Base-by-base conservation (phyloP, 2,329 filamentous ascomycete genomes). In the Ustilaginoidea virens region DNA sequence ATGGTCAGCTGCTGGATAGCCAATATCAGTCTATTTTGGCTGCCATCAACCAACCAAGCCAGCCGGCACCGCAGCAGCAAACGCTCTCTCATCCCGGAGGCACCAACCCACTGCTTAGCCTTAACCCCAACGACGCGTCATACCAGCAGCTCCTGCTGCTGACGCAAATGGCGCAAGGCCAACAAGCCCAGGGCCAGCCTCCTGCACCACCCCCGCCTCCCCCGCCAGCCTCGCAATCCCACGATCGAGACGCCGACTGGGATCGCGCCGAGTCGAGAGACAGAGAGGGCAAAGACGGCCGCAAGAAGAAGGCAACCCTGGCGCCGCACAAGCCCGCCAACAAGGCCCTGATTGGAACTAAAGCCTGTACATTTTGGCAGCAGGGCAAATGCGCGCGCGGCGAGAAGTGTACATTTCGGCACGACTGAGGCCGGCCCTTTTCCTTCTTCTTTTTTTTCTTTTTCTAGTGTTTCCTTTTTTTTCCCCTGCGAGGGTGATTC, bases 311-410 rank as follows among this genome's bases (percentile, higher is more conserved):
- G 43, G 48, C 45, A 18, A 56, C 52, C 10, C 47, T 56, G 19
- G 49, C 52, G 17, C 51, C 49, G 7, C 57, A 61, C 34, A 53
- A 59, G 33, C 53, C 56, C 12, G 54, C 50, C 36, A 70, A 77
- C 42, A 66, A 61, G 34, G 61, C 64, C 10, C 56, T 73, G 10
- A 70, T 73, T 27, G 70, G 73, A 31, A 78, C 74, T 24, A 73
- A 78, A 43, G 63, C 74, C 5, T 82, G 78, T 48, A 66, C 65
- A 13, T 83, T 80, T 48, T 82, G 63, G 60, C 63, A 69, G 33
- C 69, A 78, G 45, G 77, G 77, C 10, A 74, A 74, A 45, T 82
- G 78, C 52, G 70, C 69, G 5, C 75, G 80, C 46, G 78, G 78
- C 14, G 74, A 77, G 20, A 72, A 73, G 42, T 82, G 78, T 55